Percentiles rank a stretch among this genome's conserved stretches.
Evolutionary conservation across 179 eudicot species (phyloP).

Genomic region (Pouteria campechiana): DNA sequence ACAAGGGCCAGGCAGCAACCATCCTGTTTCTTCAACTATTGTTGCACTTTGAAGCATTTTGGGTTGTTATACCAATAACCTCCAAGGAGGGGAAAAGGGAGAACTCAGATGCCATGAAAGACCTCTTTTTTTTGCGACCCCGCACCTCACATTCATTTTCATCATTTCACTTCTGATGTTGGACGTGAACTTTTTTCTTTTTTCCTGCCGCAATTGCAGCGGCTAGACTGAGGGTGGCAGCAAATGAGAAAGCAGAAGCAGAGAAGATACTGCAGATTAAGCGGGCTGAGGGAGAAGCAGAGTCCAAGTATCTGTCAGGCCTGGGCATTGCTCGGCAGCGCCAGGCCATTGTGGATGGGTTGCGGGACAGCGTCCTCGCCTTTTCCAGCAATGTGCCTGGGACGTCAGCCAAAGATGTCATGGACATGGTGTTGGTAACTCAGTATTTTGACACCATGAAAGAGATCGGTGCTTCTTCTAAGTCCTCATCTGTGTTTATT

Average conservation of each 20-base stretch:
- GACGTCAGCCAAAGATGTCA: constrained; percentile 18
- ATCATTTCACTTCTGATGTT: too few relatives aligned
- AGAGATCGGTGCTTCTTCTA: constrained; percentile 25
- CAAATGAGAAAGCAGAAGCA: constrained; percentile 25
- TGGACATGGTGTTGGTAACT: constrained; percentile 27
- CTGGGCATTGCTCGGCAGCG: constrained; percentile 25
- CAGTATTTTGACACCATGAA: constrained; percentile 35
- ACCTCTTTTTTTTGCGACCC: too few relatives aligned
- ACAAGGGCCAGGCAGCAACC: too few relatives aligned
- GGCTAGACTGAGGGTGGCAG: constrained; percentile 31
- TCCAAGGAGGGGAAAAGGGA: too few relatives aligned
- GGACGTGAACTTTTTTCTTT: too few relatives aligned
- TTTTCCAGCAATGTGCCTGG: constrained; percentile 24
- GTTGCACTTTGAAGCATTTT: too few relatives aligned
- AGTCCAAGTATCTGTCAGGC: constrained; percentile 22
- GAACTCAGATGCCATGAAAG: too few relatives aligned
- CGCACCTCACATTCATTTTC: too few relatives aligned
- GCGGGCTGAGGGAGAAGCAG: constrained; percentile 30
- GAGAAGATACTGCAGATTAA: constrained; percentile 24
- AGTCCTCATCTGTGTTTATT: constrained; percentile 19
- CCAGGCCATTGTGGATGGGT: constrained; percentile 29
- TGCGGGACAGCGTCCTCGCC: constrained; percentile 20
- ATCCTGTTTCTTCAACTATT: too few relatives aligned
- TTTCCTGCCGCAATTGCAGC: constrained; percentile 6
- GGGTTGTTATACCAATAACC: too few relatives aligned